phyloP scores from a whole-genome alignment of 495 filamentous ascomycete genomes.

The Tuber brumale region DNA sequence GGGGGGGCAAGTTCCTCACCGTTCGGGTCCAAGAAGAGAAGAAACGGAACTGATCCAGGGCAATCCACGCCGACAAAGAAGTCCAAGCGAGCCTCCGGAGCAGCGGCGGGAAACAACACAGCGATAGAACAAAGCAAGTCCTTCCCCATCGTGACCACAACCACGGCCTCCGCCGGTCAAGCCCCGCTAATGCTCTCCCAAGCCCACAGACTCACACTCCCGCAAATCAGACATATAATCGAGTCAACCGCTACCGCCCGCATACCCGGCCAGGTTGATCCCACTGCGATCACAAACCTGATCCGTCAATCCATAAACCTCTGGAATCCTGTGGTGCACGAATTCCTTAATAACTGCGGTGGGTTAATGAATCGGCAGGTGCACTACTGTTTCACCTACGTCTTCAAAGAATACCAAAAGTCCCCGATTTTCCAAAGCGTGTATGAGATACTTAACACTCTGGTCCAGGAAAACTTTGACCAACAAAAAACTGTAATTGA shows the following conservation, averaged over 20 bases:
- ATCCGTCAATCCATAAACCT: conserved; percentile 24
- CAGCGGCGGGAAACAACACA: not conserved
- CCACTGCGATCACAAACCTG: conserved; percentile 41
- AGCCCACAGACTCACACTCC: conserved; percentile 37
- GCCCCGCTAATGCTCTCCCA: conserved; percentile 4
- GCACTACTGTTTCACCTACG: conserved; percentile 15
- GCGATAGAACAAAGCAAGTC: conserved; percentile 5
- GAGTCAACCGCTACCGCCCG: conserved; percentile 38
- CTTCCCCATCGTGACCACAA: not conserved
- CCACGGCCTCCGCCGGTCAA: not conserved
- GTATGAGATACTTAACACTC: conserved; percentile 20
- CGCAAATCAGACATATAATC: conserved; percentile 41
- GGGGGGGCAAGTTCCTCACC: not conserved
- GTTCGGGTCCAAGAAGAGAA: conserved; percentile 17
- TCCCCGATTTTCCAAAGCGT: conserved; percentile 24
- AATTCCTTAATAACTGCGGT: conserved; percentile 18
- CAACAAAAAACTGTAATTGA: conserved; percentile 12
- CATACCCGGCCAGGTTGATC: conserved; percentile 42
- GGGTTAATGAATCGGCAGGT: conserved; percentile 17
- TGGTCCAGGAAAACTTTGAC: conserved; percentile 16
- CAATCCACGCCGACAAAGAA: conserved; percentile 16
- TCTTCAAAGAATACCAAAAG: conserved; percentile 29
- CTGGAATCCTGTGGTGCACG: conserved; percentile 23
- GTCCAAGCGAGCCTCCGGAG: conserved; percentile 9
- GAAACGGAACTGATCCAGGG: conserved; percentile 12